Evolutionary conservation across 148 eudicot species (phyloP).

Genomic region (Vaccinium corymbosum): DNA sequence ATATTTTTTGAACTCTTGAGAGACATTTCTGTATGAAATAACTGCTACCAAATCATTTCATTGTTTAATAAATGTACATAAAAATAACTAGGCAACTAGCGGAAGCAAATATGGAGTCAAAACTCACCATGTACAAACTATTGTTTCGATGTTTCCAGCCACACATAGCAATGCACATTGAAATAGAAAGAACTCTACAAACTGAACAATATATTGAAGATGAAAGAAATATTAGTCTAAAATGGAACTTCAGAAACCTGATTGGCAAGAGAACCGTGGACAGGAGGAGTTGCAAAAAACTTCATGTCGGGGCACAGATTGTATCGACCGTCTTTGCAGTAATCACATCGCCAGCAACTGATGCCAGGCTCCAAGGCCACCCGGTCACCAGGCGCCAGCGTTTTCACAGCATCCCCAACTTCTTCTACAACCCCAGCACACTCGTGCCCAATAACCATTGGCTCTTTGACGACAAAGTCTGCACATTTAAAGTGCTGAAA

Average conservation of each 20-base stretch:
- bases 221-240: background rate
- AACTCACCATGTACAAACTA: background rate
- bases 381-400: slow-evolving; percentile 50
- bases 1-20: too few species aligned
- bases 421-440: slow-evolving; percentile 85
- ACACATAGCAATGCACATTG: background rate
- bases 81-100: background rate
- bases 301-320: slow-evolving; percentile 89
- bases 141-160: background rate
- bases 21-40: too few species aligned
- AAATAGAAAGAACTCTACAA: background rate
- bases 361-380: slow-evolving; percentile 90
- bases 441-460: slow-evolving; percentile 90
- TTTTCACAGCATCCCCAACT: slow-evolving; percentile 74
- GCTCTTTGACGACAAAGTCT: slow-evolving; percentile 74
- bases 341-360: slow-evolving; percentile 59
- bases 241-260: slow-evolving; percentile 36
- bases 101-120: background rate
- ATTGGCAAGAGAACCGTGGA: slow-evolving; percentile 82
- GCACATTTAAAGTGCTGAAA: slow-evolving; percentile 64
- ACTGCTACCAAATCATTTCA: too few species aligned
- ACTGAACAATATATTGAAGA: background rate
- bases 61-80: background rate
- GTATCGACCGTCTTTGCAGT: slow-evolving; percentile 73
- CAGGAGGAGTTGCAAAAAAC: slow-evolving; percentile 88